Evolutionary conservation across 768 basidiomycete genomes (phyloP).

Genomic region (Tricholoma hemisulphureum): DNA sequence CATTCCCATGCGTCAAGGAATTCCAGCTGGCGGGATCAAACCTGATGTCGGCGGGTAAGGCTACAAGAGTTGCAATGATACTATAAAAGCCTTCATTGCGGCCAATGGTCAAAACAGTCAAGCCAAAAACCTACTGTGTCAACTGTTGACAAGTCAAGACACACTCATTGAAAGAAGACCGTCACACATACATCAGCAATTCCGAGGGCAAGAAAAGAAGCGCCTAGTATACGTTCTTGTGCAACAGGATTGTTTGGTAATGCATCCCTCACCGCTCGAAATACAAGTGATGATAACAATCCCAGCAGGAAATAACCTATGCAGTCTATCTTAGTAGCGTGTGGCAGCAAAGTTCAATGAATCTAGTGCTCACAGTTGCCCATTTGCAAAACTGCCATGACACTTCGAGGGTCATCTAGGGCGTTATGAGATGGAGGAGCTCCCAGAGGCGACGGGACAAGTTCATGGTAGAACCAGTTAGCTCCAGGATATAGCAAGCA

Average conservation of each 20-base stretch:
- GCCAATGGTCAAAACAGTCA: not conserved
- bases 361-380: constrained; percentile 51
- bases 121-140: constrained; percentile 51
- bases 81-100: constrained; percentile 41
- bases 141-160: constrained; percentile 34
- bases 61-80: constrained; percentile 53
- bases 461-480: constrained; percentile 64
- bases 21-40: constrained; percentile 61
- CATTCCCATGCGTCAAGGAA: constrained; percentile 73
- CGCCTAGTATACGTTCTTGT: constrained; percentile 69
- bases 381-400: constrained; percentile 67
- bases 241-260: constrained; percentile 53
- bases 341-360: not conserved
- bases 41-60: constrained; percentile 55
- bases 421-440: constrained; percentile 20
- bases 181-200: constrained; percentile 62
- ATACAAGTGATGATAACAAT: constrained; percentile 64
- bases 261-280: constrained; percentile 63
- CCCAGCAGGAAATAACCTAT: constrained; percentile 39
- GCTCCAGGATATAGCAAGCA: constrained; percentile 60
- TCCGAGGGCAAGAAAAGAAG: constrained; percentile 59
- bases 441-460: constrained; percentile 49
- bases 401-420: constrained; percentile 50
- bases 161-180: constrained; percentile 1
- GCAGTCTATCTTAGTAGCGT: constrained; percentile 8